Evolutionary conservation across 192 early-diverging fungal species (phyloP).

Genomic region (Entomortierella lignicola): DNA sequence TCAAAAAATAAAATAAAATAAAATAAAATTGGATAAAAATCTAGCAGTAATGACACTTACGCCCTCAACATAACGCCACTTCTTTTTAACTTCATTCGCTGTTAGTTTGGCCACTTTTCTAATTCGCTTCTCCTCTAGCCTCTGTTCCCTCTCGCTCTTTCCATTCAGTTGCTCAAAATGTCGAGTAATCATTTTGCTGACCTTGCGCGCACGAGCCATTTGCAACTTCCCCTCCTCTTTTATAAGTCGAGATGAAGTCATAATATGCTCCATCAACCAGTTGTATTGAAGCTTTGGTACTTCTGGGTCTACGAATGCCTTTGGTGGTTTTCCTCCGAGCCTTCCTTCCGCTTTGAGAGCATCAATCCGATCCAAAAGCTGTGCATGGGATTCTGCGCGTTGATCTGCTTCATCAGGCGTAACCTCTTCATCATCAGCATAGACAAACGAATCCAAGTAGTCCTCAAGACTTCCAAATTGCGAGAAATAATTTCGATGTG

Average conservation of each 20-base stretch:
- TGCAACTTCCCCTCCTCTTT: conserved; percentile 56
- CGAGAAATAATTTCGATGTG: conserved; percentile 1
- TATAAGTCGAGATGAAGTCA: conserved; percentile 51
- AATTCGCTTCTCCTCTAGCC: conserved; percentile 58
- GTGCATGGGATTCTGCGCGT: conserved; percentile 52
- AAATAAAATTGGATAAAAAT: no score
- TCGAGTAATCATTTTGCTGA: conserved; percentile 61
- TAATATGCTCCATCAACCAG: conserved; percentile 56
- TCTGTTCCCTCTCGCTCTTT: conserved; percentile 59
- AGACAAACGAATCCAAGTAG: conserved; percentile 67
- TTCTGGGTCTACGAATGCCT: conserved; percentile 53
- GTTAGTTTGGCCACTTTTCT: conserved; percentile 73
- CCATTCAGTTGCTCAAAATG: conserved; percentile 70
- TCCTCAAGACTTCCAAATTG: conserved; percentile 48
- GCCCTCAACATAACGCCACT: conserved; percentile 76
- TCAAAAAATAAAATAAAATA: no score
- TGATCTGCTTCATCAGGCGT: conserved; percentile 57
- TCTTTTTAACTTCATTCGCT: conserved; percentile 70
- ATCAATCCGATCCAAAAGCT: conserved; percentile 57
- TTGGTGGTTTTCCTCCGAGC: conserved; percentile 44
- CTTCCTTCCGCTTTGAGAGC: conserved; percentile 60
- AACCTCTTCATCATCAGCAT: conserved; percentile 72
- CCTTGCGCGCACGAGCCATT: conserved; percentile 57
- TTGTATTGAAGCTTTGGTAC: conserved; percentile 57
- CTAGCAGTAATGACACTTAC: conserved; percentile 54